Conservation (phyloP, 2,329 filamentous ascomycete species). For the Zymoseptoria crescenta region DNA sequence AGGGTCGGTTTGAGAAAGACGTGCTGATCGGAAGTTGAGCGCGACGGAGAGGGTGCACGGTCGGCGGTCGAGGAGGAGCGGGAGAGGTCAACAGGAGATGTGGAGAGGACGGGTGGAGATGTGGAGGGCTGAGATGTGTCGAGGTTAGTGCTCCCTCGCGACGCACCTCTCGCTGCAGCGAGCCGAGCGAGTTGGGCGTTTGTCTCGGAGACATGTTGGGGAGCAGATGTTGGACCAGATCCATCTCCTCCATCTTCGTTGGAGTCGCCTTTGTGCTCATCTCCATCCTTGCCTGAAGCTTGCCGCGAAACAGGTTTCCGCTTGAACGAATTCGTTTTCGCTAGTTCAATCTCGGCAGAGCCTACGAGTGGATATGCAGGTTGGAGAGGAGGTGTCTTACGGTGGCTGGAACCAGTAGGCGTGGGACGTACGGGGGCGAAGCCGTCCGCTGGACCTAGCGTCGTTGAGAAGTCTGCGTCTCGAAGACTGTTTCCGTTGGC, state of each 20-base stretch:
- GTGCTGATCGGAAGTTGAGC: slow-evolving; percentile 8
- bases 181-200: background rate
- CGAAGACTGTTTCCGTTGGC: slow-evolving; percentile 22
- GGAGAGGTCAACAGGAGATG: background rate
- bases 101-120: background rate
- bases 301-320: slow-evolving; percentile 9
- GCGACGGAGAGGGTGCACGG: background rate
- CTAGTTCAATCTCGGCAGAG: slow-evolving; percentile 1
- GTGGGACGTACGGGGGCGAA: slow-evolving; percentile 24
- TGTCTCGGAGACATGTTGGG: background rate
- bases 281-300: slow-evolving; percentile 11
- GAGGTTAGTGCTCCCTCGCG: background rate
- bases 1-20: slow-evolving; percentile 11
- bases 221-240: background rate
- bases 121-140: background rate
- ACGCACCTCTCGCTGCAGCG: background rate
- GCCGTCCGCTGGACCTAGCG: slow-evolving; percentile 35
- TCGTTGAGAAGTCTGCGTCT: slow-evolving; percentile 33
- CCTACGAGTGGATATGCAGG: background rate
- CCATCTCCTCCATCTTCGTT: background rate
- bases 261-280: slow-evolving; percentile 1
- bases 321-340: slow-evolving; percentile 5
- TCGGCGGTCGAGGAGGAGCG: background rate
- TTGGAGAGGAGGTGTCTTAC: background rate
- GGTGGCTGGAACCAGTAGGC: background rate